Evolutionary conservation across 176 grass and related monocot genomes (phyloP), one percentile per base, ranked within the genome.

Genomic region (Aegilops umbellulata): DNA sequence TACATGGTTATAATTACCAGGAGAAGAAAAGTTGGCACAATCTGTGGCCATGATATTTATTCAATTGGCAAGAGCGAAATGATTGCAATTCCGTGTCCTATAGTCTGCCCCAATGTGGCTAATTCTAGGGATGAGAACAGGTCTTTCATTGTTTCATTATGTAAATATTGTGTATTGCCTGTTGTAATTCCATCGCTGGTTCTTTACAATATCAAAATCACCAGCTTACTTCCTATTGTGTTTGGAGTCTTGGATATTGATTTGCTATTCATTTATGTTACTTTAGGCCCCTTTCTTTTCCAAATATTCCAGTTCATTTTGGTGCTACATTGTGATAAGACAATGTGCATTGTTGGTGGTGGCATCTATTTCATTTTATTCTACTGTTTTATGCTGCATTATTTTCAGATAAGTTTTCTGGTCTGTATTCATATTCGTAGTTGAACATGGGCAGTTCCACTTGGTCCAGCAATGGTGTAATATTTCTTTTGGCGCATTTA

Each of bases 121-220:
- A 93, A 94, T 93, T 99, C 92, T 93, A 99, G 95, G 89, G 97
- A 99, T 94, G 97, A 99, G 88, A 99, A 99, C 94, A 99, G 97
- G 97, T 99, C 92, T 88, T 99, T 88, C 87, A 64, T 92, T 91
- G 84, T 90, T 93, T 92, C 78, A 85, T 76, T 76, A 79, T 90
- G 90, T 91, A 91, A 93, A 96, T 89, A 86, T 80, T 84, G 65
- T 91, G 90, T 84, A 82, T 78, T 88, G 74, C 74, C 84, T 83
- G 74, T 82, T 98, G 90, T 91, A 89, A 89, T 85, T 95, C 29
- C 74, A 92, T 83, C 53, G 60, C 39, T 86, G 87, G 53, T 69
- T 70, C 41, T 67, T 86, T 82, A 77, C 78, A 94, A 49, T 90
- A 81, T 60, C 12, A 42, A 86, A 84, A 82, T 31, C 20, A 5